These are phyloP conservation scores for Corchorus capsularis DNA, from an alignment of 345 rosid genomes.

Conservation along the genomic window DNA sequence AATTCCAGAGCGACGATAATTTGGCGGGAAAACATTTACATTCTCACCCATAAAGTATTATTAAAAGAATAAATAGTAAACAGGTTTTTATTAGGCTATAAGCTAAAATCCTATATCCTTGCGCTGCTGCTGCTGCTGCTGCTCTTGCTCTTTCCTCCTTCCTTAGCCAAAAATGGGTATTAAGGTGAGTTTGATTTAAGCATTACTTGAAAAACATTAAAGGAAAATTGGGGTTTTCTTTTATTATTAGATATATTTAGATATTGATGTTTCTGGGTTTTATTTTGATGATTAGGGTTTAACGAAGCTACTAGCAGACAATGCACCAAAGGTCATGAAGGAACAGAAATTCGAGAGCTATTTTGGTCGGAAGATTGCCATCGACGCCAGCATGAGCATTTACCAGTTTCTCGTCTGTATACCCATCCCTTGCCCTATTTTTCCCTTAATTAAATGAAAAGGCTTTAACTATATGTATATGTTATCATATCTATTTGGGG, in stretches of 20 bases:
- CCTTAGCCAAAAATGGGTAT: slow-evolving; percentile 5
- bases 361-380: slow-evolving; percentile 90
- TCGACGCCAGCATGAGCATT: slow-evolving; percentile 99
- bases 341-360: slow-evolving; percentile 92
- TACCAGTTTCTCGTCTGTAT: slow-evolving; percentile 85
- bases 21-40: too few relatives aligned
- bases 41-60: too few relatives aligned
- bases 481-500: neutral
- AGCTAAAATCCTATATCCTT: neutral
- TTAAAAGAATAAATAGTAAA: too few relatives aligned
- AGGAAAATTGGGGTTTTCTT: slow-evolving; percentile 1
- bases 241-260: neutral
- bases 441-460: neutral
- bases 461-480: neutral
- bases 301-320: slow-evolving; percentile 94
- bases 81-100: too few relatives aligned
- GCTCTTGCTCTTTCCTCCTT: neutral
- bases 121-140: slow-evolving; percentile 2
- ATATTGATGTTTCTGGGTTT: neutral
- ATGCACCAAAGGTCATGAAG: slow-evolving; percentile 86
- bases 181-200: slow-evolving; percentile 1
- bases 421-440: neutral
- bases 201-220: too few relatives aligned
- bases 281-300: slow-evolving; percentile 59
- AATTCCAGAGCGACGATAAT: too few relatives aligned